A percentile compares a stretch with the other conserved stretches of the same genome.
Conservation (phyloP, 2,329 filamentous ascomycete species). For the Massarina eburnea region DNA sequence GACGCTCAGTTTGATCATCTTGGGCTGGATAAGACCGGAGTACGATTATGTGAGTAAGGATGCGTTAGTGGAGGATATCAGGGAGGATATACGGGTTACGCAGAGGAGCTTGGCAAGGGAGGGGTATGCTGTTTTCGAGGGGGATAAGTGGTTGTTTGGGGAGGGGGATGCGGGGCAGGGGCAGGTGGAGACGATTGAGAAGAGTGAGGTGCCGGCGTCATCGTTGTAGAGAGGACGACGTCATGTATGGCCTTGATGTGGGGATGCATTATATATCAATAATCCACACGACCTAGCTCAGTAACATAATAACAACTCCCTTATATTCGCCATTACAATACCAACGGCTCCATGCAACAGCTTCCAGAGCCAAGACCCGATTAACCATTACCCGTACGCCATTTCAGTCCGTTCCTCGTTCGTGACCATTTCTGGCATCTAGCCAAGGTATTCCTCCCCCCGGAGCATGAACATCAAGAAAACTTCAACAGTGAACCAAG, state of each 20-base stretch:
- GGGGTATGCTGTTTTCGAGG: conserved; percentile 59
- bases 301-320: background rate
- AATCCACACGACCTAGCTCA: too few species aligned
- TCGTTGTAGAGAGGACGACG: conserved; percentile 2
- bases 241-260: too few species aligned
- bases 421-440: background rate
- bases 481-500: background rate
- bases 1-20: conserved; percentile 74
- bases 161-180: conserved; percentile 12
- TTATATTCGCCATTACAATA: background rate
- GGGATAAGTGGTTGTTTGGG: conserved; percentile 44
- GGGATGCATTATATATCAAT: too few species aligned
- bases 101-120: conserved; percentile 68
- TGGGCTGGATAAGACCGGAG: conserved; percentile 88
- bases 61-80: conserved; percentile 83
- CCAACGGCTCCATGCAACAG: background rate
- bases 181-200: conserved; percentile 1
- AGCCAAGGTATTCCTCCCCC: background rate
- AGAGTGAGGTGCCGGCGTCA: conserved; percentile 15
- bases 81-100: conserved; percentile 83
- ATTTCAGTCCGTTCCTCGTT: background rate
- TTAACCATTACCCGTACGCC: conserved; percentile 9
- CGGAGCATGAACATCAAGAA: background rate
- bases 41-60: conserved; percentile 84
- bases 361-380: background rate